Evolutionary conservation across 2,329 filamentous ascomycete genomes (phyloP), one percentile per base, ranked within the genome.

Genomic region (Sclerotinia sclerotiorum): DNA sequence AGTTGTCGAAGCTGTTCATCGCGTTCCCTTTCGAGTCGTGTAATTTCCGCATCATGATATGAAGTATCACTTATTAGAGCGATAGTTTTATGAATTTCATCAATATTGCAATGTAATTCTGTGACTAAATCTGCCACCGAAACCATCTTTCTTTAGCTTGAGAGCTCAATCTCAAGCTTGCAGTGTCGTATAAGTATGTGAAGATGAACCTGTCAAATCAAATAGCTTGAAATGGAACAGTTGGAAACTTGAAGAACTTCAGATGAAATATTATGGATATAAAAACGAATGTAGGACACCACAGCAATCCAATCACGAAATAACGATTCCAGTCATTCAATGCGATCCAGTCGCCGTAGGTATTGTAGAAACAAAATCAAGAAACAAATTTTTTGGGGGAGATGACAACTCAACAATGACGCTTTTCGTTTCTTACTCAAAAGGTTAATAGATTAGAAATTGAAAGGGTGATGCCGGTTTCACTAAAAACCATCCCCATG

Each of bases 21-120:
- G 19, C 74, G 60, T 35, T 75, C 72, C 21, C 29, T 49, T 7
- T 73, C 69, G 7, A 77, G 65, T 10, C 67, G 69, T 46, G 72
- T 69, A 54, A 76, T 72, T 55, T 74, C 70, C 15, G 70, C 70
- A 69, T 76, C 71, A 54, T 76, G 74, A 11, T 65, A 62, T 24
- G 70, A 67, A 3, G 73, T 72, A 35, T 74, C 72, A 8, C 71
- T 72, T 13, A 76, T 70, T 10, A 69, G 65, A 56, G 71, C 62
- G 13, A 76, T 65, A 13, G 69, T 71, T 27, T 71, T 56, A 49
- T 76, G 72, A 11, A 77, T 76, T 35, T 62, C 65, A 65, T 76
- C 74, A 60, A 77, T 75, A 56, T 76, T 77, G 8, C 62, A 56
- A 58, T 75, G 75, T n/a, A 77, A 68, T n/a, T 72, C 68, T 27